Evolutionary conservation across 768 basidiomycete genomes (phyloP).

Genomic region (Tephrocybe sp.): DNA sequence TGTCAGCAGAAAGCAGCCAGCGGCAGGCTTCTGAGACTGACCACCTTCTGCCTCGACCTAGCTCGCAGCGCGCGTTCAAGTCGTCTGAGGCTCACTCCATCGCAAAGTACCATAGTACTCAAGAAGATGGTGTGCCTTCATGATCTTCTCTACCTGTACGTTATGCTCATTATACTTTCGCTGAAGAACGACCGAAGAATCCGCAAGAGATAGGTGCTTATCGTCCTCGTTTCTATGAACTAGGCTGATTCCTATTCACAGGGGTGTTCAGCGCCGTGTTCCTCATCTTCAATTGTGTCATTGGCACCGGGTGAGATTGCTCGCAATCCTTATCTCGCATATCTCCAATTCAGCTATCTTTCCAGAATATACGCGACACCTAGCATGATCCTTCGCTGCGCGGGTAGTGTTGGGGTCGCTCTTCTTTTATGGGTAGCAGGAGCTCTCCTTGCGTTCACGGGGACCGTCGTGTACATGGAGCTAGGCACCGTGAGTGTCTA

Average conservation of each 20-base stretch:
- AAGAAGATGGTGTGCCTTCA: too few species aligned
- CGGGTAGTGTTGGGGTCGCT: conserved; percentile 67
- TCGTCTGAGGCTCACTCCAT: neutral
- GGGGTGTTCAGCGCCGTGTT: conserved; percentile 53
- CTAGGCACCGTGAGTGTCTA: conserved; percentile 57
- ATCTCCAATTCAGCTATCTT: neutral
- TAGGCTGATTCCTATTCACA: conserved; percentile 13
- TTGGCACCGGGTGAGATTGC: conserved; percentile 59
- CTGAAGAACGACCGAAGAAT: neutral
- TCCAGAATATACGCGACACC: conserved; percentile 69
- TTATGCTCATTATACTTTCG: neutral
- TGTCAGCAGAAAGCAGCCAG: neutral
- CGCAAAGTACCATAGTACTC: too few species aligned
- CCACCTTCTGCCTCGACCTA: neutral
- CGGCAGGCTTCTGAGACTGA: neutral
- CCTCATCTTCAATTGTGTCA: conserved; percentile 71
- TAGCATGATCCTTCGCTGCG: conserved; percentile 61
- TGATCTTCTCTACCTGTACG: too few species aligned
- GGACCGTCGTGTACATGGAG: conserved; percentile 70
- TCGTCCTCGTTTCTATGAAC: neutral
- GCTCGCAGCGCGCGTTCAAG: neutral
- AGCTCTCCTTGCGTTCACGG: conserved; percentile 59
- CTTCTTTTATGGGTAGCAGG: conserved; percentile 74
- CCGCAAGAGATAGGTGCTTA: neutral
- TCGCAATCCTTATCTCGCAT: neutral